phyloP scores from a whole-genome alignment of 2,329 filamentous ascomycete genomes.

The Cordyceps tenuipes region DNA sequence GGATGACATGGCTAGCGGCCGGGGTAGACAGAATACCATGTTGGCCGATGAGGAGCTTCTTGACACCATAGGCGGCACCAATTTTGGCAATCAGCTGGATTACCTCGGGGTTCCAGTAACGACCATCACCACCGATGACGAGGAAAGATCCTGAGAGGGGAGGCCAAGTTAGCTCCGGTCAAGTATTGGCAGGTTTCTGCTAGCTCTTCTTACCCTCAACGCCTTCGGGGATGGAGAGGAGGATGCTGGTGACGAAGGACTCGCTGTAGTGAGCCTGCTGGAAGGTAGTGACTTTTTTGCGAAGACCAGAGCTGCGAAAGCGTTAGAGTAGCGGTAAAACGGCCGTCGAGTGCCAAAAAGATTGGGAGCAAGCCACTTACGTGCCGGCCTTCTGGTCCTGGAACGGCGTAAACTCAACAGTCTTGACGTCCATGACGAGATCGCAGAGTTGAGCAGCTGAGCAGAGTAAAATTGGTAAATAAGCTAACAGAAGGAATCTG shows the following conservation, averaged over 20 bases:
- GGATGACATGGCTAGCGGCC: conserved; percentile 90
- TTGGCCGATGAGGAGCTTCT: conserved; percentile 96
- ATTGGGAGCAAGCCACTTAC: conserved; percentile 52
- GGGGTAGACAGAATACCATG: conserved; percentile 95
- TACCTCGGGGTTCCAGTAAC: conserved; percentile 95
- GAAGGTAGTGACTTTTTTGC: conserved; percentile 98
- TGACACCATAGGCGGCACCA: conserved; percentile 90
- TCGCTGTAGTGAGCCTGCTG: conserved; percentile 94
- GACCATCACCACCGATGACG: conserved; percentile 94
- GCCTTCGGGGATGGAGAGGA: conserved; percentile 93
- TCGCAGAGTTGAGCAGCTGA: conserved; percentile 13
- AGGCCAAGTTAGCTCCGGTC: conserved; percentile 15
- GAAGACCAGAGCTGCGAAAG: conserved; percentile 73
- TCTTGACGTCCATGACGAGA: conserved; percentile 60
- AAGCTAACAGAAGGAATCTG: not conserved
- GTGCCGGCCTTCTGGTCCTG: conserved; percentile 98
- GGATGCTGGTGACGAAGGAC: conserved; percentile 86
- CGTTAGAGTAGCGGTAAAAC: conserved; percentile 4
- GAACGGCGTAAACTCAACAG: conserved; percentile 76
- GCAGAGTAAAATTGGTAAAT: not conserved
- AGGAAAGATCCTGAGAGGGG: conserved; percentile 57
- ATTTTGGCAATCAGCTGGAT: conserved; percentile 97
- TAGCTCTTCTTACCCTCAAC: conserved; percentile 52
- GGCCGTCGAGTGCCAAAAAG: not conserved
- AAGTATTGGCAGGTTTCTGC: not conserved